Base-by-base conservation (phyloP, 2,329 filamentous ascomycete genomes). In the Capronia coronata region DNA sequence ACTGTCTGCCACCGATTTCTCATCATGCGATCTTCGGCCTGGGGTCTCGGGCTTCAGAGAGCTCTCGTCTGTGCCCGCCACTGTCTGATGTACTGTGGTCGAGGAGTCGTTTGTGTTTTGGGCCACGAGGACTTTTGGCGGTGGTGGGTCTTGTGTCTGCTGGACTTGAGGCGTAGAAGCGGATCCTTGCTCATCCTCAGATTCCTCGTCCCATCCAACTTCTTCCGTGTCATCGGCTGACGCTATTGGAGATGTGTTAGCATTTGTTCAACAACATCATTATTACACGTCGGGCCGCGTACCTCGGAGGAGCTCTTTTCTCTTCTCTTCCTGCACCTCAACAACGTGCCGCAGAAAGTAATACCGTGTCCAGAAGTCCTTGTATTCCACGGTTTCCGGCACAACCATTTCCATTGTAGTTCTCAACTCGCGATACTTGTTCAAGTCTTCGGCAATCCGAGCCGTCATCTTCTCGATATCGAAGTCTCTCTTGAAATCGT, bases 271-370 rank as follows among this genome's bases (percentile, higher is more conserved):
- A 29, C 19, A 21, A 32, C 38, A 59, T 46, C 61, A n/a, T 29
- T 40, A n/a, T 14, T 19, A 7, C 2, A 13, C 1, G 13, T 5
- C 1, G 13, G 6, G 10, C 3, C 51, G 68, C 77, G 56, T 74
- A 94, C 91, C 91, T 70, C 94, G 94, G 18, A 98, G 73, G 49
- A 98, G 77, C 67, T 98, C 93, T 61, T 85, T 83, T 66, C 93
- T 78, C 67, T 87, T 82, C 62, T 85, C 83, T 71, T 98, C 93
- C 50, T 95, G 90, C 21, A 86, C 90, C 72, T 97, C 91, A 56
- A 98, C 86, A 13, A 93, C 87, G 63, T 94, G 85, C 62, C 91
- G 78, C 56, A 97, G 71, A 73, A 95, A 98, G 67, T 97, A 97
- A 69, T 98, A 98, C 48, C 93, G 78, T 65, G 79, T 85, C 91